Evolutionary conservation across 768 basidiomycete genomes (phyloP), one percentile per base, ranked within the genome.

Genomic region (Tephrocybe sp.): DNA sequence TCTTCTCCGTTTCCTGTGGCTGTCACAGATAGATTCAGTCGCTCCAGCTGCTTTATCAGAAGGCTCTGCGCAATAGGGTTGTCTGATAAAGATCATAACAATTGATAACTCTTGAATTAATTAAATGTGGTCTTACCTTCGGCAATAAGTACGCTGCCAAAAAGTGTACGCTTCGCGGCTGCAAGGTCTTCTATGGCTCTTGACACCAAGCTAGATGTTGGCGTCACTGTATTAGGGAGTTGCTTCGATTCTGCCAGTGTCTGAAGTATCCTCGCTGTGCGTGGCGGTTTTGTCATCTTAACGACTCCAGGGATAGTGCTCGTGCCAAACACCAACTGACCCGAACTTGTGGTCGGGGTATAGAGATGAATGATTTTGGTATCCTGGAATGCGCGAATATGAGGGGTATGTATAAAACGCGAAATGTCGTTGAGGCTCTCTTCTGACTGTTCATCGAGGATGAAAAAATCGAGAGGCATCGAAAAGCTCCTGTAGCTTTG

Each of bases 291-390:
- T 8, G 84, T 86, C 74, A 87, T 82, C 54, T 83, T 80, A 20
- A 82, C 71, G 5, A 87, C 76, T 11, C 82, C 81, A 0, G 80
- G 73, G 26, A 72, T 74, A 41, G 69, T 73, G 53, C 66, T 80
- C 39, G 70, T 76, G 23, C 71, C 69, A 50, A 83, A 79, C 14
- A 80, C 69, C 1, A 74, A 68, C 38, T 77, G 75, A 14, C 80
- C 78, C 5, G 78, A 72, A 34, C 78, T 82, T 17, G 82, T 81
- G 1, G 83, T 85, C 1, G 86, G 87, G 1, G 86, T 87, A 62
- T 85, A 87, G 16, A 89, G 69, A 54, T 88, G 86, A 12, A 89
- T 73, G 48, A 87, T 68, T 67, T 84, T 85, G 3, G 85, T 83
- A 10, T 83, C 78, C 20, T 62, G 60, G 7, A 84, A 71, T 4